Base-by-base conservation (phyloP, 768 basidiomycete species). In the Amanita jacksonii region DNA sequence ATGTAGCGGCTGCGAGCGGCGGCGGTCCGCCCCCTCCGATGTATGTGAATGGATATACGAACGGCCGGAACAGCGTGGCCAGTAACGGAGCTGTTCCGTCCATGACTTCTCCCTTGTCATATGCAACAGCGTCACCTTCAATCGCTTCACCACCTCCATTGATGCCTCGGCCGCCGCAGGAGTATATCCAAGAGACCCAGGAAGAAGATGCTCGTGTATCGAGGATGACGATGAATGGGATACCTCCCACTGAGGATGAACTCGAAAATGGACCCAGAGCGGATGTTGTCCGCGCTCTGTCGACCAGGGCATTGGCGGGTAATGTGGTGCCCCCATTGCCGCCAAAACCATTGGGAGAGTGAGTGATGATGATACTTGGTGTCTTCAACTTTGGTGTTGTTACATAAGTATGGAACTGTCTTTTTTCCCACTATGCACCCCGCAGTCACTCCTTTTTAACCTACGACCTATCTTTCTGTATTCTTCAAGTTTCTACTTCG, bases 161-260 rank as follows among this genome's bases (percentile, higher is more conserved):
- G 49, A 64, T 73, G 67, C 87, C 86, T 2, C 77, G 80, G 40
- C 87, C 86, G 1, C 87, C 86, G 7, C 76, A 58, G 5, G 80
- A 84, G 43, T 89, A 89, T 57, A 86, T 90, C 48, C 76, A 81
- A 50, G 82, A 89, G 63, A 89, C 86, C 13, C 79, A 75, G 48
- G 80, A 81, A 51, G 85, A 81, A 51, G 83, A 89, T 51, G 64
- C 72, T 12, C 72, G 81, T 12, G 67, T 77, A 8, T 71, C 72
- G 25, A 59, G 61, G 36, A 57, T 62, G 34, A 66, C 65, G 24
- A 55, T 59, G 41, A 66, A 62, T 42, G 64, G 56, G 30, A 58
- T 50, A 16, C 53, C 51, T 23, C 60, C 56, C 8, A 37, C 45
- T 32, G 37, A 52, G 35, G 43, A 51, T 58, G 38, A 52, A 22